Percentiles rank a stretch among this genome's conserved stretches.
phyloP scores from a whole-genome alignment of 176 grass and related monocot species.

The Aegilops umbellulata region DNA sequence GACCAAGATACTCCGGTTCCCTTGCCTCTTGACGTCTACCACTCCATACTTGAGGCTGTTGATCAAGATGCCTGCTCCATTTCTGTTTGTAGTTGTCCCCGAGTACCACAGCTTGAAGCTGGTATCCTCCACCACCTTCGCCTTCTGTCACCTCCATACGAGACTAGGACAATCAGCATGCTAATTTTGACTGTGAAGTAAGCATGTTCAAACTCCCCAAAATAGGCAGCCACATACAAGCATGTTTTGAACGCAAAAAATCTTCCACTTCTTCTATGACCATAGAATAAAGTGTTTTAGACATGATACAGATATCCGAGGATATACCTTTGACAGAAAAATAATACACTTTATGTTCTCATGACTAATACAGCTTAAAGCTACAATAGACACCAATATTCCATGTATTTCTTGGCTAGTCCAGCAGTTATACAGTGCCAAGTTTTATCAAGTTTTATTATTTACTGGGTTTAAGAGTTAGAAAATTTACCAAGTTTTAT shows the following conservation, averaged over 20 bases:
- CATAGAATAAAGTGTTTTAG: neutral
- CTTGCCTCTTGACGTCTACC: too few species aligned
- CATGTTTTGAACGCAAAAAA: neutral
- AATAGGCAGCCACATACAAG: neutral
- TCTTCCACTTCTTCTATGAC: neutral
- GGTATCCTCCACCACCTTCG: too few species aligned
- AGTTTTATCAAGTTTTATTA: neutral
- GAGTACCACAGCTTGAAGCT: too few species aligned
- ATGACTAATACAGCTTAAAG: neutral
- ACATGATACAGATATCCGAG: neutral
- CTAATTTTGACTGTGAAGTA: neutral
- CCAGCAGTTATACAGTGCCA: neutral
- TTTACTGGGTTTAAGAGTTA: neutral
- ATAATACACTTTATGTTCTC: slow-evolving; percentile 5
- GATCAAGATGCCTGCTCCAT: too few species aligned
- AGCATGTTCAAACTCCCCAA: neutral
- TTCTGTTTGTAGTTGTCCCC: too few species aligned
- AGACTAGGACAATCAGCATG: too few species aligned
- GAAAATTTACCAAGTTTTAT: neutral
- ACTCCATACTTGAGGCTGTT: too few species aligned
- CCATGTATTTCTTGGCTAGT: neutral
- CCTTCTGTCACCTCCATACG: too few species aligned
- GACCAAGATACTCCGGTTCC: too few species aligned
- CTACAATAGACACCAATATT: slow-evolving; percentile 16
- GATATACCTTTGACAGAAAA: neutral